Evolutionary conservation across 1,284 basidiomycete genomes (phyloP).

Genomic region (Athelia psychrophila): DNA sequence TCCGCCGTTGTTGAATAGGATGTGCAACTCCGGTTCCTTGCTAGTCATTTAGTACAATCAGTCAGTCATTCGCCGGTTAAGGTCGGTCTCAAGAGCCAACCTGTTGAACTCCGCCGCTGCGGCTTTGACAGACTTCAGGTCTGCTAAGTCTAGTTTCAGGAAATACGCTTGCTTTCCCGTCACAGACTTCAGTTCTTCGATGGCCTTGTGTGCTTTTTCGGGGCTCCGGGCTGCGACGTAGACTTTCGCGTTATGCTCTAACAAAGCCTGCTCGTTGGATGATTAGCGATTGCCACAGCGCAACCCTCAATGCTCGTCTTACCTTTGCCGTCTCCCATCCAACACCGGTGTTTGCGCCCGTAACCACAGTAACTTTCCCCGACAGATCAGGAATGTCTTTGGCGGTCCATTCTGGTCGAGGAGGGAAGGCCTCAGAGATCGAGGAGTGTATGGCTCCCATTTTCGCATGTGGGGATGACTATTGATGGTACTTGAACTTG

Average conservation of each 20-base stretch:
- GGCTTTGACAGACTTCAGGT: conserved; percentile 44
- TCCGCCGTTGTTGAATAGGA: conserved; percentile 53
- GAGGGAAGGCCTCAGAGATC: too few species aligned
- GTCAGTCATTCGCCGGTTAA: not conserved
- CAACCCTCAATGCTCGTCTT: too few species aligned
- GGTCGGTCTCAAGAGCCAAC: not conserved
- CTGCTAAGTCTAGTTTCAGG: conserved; percentile 52
- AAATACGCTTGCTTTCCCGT: conserved; percentile 44
- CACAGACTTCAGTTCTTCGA: conserved; percentile 41
- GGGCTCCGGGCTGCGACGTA: conserved; percentile 52
- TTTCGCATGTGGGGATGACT: too few species aligned
- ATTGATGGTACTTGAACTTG: too few species aligned
- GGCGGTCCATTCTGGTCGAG: too few species aligned
- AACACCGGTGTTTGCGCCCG: conserved; percentile 21
- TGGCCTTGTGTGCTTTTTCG: conserved; percentile 41
- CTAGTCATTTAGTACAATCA: conserved; percentile 15
- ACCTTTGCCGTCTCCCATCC: conserved; percentile 7
- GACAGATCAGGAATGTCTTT: conserved; percentile 19
- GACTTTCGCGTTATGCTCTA: conserved; percentile 53
- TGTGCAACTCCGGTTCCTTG: conserved; percentile 45
- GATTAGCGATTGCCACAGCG: too few species aligned
- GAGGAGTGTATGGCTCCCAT: too few species aligned
- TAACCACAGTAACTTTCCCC: conserved; percentile 22
- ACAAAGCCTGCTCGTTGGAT: conserved; percentile 23
- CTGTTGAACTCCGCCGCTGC: conserved; percentile 35